Evolutionary conservation across 371 early-diverging fungal genomes (phyloP), one percentile per base, ranked within the genome.

Genomic region (Vittaforma corneae): DNA sequence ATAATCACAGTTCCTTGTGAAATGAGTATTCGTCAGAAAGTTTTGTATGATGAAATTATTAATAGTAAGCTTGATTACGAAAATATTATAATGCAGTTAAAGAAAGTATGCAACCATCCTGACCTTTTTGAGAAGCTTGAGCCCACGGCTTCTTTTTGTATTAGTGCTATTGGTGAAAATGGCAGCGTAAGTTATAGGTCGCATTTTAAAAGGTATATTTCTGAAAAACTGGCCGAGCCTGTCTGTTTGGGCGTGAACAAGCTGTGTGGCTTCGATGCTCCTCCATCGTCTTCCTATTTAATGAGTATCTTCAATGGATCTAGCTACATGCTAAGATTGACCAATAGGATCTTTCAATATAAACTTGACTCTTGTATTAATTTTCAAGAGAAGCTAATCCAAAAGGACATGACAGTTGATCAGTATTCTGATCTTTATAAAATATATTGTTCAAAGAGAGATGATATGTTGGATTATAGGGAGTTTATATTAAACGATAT

Each of bases 41-140:
- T 40, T 16, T 65, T 77, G 16, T 79, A 81, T 54, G 66, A 76
- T 44, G 66, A 65, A 33, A 74, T 80, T 28, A 63, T 70, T 2
- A 54, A 72, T 3, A 34, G 38, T 44, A 24, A 58, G 56, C 18
- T 18, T n/a, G 57, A 55, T 18, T 54, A 63, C 44, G 89, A 89
- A 86, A 90, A 95, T 77, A 71, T 92, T 44, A 85, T 94, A 16
- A 92, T 95, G 91, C 93, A 94, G 75, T 86, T 93, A 77, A 86
- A 93, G 76, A 97, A 97, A 77, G 88, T 93, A 33, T 90, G 91
- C 79, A 93, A 93, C 71, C 95, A 95, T 77, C 95, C 95, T 0
- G 92, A 96, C 74, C 77, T 96, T 29, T 94, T 97, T 83, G 90
- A 92, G 73, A 86, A 91, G 37, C 81, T 88, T 24, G 88, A 88